These are phyloP conservation scores for Termitomyces sp. DNA, from an alignment of 768 basidiomycete genomes.

Conservation along the genomic window DNA sequence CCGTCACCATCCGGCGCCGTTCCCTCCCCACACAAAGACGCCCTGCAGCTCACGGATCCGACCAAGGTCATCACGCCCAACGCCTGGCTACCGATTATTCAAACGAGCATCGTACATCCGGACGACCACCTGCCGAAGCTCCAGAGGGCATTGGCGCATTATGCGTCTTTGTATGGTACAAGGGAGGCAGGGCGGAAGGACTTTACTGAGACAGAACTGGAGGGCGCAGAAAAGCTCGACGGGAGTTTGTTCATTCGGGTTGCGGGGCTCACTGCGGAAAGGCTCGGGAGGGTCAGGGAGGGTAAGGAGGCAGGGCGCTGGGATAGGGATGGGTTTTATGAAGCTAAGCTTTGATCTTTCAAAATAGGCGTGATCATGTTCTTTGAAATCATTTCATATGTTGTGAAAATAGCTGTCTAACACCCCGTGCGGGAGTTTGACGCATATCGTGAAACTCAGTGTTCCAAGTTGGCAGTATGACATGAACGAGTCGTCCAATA, in stretches of 20 bases:
- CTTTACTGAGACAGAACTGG: conserved; percentile 26
- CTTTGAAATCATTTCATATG: no score
- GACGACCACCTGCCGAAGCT: conserved; percentile 45
- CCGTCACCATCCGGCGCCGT: conserved; percentile 12
- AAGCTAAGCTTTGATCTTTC: background rate
- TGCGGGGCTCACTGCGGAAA: conserved; percentile 35
- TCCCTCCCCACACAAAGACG: conserved; percentile 21
- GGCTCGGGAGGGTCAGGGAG: conserved; percentile 23
- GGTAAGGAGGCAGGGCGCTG: conserved; percentile 14
- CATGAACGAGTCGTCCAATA: no score
- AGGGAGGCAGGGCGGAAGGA: conserved; percentile 22
- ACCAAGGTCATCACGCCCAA: conserved; percentile 37
- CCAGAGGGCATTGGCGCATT: conserved; percentile 27
- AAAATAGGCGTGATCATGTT: background rate
- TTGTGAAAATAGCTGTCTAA: no score
- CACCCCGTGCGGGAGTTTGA: no score
- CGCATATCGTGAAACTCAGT: no score
- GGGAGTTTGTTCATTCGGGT: conserved; percentile 52
- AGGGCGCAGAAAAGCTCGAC: conserved; percentile 44
- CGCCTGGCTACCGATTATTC: conserved; percentile 54
- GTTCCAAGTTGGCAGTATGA: no score
- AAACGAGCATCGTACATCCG: conserved; percentile 50
- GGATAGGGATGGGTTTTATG: conserved; percentile 16
- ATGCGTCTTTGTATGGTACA: conserved; percentile 17
- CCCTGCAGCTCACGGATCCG: conserved; percentile 22